Evolutionary conservation across 2,329 filamentous ascomycete species (phyloP), one percentile per base, ranked within the genome.

Genomic region (Calonectria naviculata): DNA sequence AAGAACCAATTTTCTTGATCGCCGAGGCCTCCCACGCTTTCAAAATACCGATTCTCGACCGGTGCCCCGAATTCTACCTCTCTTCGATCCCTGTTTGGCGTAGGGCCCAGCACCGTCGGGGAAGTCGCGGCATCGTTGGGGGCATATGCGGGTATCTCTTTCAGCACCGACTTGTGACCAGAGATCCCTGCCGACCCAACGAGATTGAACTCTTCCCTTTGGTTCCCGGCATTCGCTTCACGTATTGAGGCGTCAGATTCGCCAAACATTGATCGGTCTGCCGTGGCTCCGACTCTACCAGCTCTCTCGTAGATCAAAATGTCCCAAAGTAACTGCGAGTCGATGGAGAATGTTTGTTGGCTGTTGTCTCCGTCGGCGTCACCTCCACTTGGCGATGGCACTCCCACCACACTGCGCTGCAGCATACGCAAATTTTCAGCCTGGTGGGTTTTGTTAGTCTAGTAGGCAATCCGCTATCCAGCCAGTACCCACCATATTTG

Each of bases 121-220:
- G 61, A 49, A 10, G 69, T 46, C 1, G 38, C 58, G 4, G 73
- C 71, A 6, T 80, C 78, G 26, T 82, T 78, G 17, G 83, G 82
- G 1, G 83, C 81, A 58, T 83, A 83, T 0, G 78, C 80, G 0
- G 81, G 80, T 19, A 77, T 78, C 21, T 84, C 78, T 26, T 79
- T 75, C 0, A 80, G 34, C 4, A 56, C 82, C 1, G 82, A 77
- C 56, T 81, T 82, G 73, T 84, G 83, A 0, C 80, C 82, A 3
- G 81, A 82, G 7, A 84, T 83, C 2, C 83, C 82, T 12, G 80
- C 80, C 0, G 82, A 84, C 9, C 83, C 83, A 34, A 84, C 80
- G 3, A 84, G 76, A 24, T 81, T 75, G 31, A 82, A 65, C 13
- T 65, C 82, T 1, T 77, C 79, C 0, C 24, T 73, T 46, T 28